Evolutionary conservation across 345 rosid genomes (phyloP).

Genomic region (Salix koriyanagi): DNA sequence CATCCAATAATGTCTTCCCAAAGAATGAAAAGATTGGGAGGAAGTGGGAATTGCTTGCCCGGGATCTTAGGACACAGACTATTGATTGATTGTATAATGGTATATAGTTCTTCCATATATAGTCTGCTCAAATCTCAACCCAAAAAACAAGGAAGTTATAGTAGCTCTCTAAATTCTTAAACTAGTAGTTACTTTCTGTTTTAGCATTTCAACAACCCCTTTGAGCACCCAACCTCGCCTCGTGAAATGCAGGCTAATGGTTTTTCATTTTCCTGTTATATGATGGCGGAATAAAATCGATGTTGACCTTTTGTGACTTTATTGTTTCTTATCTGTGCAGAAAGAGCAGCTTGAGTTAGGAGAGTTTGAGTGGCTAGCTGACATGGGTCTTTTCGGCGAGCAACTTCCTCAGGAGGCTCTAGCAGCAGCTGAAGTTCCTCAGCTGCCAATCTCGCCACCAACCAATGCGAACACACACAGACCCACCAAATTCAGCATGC

Average conservation of each 20-base stretch:
- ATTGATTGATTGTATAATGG: neutral
- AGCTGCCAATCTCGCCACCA: constrained; percentile 47
- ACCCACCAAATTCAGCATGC: constrained; percentile 44
- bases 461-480: constrained; percentile 34
- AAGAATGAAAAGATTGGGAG: neutral
- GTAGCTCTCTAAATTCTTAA: neutral
- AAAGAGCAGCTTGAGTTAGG: constrained; percentile 75
- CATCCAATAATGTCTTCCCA: no score
- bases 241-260: neutral
- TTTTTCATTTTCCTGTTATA: neutral
- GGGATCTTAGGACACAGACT: neutral
- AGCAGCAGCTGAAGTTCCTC: constrained; percentile 88
- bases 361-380: constrained; percentile 80
- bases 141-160: neutral
- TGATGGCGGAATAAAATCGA: neutral
- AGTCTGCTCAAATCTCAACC: neutral
- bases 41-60: neutral
- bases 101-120: neutral
- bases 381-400: constrained; percentile 62
- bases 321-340: constrained; percentile 30
- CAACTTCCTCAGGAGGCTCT: constrained; percentile 53
- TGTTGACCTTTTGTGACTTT: neutral
- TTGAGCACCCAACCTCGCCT: neutral
- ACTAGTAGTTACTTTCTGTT: neutral
- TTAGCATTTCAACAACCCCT: neutral